Evolutionary conservation across 495 filamentous ascomycete genomes (phyloP).

Genomic region (Lophiostoma macrostomum): DNA sequence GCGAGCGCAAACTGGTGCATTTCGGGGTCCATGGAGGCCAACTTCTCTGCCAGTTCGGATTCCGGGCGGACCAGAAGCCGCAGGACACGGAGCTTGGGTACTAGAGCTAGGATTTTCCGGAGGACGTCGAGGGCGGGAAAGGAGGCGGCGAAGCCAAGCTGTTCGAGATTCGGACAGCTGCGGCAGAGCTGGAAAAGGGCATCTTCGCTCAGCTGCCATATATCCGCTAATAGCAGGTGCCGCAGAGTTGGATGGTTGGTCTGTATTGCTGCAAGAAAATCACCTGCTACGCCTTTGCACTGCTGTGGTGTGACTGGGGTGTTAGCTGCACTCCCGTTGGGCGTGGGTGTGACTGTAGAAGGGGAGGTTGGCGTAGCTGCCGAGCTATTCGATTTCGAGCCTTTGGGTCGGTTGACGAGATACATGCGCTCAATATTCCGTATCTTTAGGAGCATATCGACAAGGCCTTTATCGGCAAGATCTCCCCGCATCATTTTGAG

Average conservation of each 20-base stretch:
- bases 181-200: constrained; percentile 53
- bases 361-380: constrained; percentile 22
- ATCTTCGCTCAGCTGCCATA: constrained; percentile 52
- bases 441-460: constrained; percentile 17
- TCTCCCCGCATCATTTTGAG: constrained; percentile 45
- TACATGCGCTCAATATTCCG: constrained; percentile 36
- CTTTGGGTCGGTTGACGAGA: constrained; percentile 22
- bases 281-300: constrained; percentile 29
- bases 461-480: constrained; percentile 40
- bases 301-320: constrained; percentile 17
- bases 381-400: constrained; percentile 14
- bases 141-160: constrained; percentile 41
- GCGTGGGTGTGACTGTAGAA: constrained; percentile 7
- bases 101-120: constrained; percentile 32
- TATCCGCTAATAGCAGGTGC: constrained; percentile 56
- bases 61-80: constrained; percentile 35
- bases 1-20: constrained; percentile 32
- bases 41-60: constrained; percentile 22
- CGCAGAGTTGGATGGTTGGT: constrained; percentile 50
- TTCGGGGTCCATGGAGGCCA: constrained; percentile 28
- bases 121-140: constrained; percentile 19
- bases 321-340: constrained; percentile 5
- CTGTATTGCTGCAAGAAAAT: constrained; percentile 38
- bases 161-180: constrained; percentile 57
- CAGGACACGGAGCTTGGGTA: constrained; percentile 37